A percentile compares a stretch with the other conserved stretches of the same genome.
Conservation (phyloP, 1,139 yeast species). For the Protomyces arabidopsidicola region DNA sequence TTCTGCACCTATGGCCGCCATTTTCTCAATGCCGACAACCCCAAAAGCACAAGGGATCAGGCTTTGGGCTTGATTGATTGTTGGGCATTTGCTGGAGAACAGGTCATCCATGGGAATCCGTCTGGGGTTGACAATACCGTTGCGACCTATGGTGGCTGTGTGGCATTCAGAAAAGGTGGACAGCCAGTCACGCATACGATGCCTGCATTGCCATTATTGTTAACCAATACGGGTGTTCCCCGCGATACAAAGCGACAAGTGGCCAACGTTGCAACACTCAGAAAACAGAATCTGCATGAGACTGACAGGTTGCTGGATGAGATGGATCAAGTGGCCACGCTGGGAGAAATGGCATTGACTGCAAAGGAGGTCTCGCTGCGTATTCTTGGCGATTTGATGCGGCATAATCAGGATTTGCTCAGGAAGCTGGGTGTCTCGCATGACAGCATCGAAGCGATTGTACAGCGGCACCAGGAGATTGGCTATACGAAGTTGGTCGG, state of each 20-base stretch:
- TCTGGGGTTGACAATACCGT: constrained; percentile 96
- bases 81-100: constrained; percentile 93
- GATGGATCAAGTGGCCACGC: constrained; percentile 48
- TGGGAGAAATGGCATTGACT: constrained; percentile 45
- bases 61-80: constrained; percentile 63
- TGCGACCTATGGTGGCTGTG: constrained; percentile 95
- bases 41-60: constrained; percentile 32
- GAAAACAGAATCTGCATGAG: constrained; percentile 52
- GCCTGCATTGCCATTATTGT: constrained; percentile 67
- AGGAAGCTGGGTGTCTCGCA: constrained; percentile 89
- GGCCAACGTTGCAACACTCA: constrained; percentile 58
- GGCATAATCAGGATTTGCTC: constrained; percentile 81
- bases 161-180: constrained; percentile 63
- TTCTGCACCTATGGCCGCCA: constrained; percentile 56
- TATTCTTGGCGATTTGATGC: constrained; percentile 58
- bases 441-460: constrained; percentile 71
- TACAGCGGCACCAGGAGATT: constrained; percentile 56
- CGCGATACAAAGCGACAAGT: constrained; percentile 83
- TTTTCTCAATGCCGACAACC: constrained; percentile 25
- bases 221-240: constrained; percentile 82
- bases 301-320: constrained; percentile 56
- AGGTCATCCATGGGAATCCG: constrained; percentile 94
- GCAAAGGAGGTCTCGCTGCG: background rate
- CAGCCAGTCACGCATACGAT: constrained; percentile 39
- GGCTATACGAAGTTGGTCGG: constrained; percentile 96